A percentile compares a stretch with the other conserved stretches of the same genome.
Evolutionary conservation across 352 stramenopile genomes (phyloP).

Genomic region (Salisapilia sapeloensis): DNA sequence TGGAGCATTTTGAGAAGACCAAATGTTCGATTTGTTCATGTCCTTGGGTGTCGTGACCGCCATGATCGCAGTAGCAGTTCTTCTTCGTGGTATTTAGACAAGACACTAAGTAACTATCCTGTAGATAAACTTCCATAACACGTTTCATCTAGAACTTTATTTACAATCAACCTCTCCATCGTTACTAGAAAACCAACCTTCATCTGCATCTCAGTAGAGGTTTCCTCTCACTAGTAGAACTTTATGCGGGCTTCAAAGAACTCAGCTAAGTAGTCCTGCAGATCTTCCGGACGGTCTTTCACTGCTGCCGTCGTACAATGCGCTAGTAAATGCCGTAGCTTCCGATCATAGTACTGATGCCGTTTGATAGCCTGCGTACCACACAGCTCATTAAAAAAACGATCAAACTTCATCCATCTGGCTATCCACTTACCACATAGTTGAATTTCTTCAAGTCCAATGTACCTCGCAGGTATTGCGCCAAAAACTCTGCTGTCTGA

Average conservation of each 20-base stretch:
- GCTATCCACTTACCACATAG: slow-evolving; percentile 24
- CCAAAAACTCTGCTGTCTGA: slow-evolving; percentile 49
- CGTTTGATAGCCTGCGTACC: slow-evolving; percentile 31
- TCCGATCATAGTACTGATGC: slow-evolving; percentile 59
- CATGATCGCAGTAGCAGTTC: too few species aligned
- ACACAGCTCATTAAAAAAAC: background rate
- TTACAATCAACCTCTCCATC: too few species aligned
- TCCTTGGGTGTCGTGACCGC: too few species aligned
- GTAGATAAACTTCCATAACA: too few species aligned
- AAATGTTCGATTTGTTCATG: too few species aligned
- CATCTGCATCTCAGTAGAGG: too few species aligned
- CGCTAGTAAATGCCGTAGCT: slow-evolving; percentile 51
- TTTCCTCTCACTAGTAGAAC: slow-evolving; percentile 30
- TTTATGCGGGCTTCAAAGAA: slow-evolving; percentile 55
- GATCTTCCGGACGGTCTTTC: slow-evolving; percentile 36
- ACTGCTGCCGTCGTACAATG: slow-evolving; percentile 41
- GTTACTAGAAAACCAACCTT: too few species aligned
- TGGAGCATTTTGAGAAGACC: too few species aligned
- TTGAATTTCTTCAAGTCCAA: slow-evolving; percentile 62
- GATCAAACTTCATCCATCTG: background rate
- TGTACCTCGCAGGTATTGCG: slow-evolving; percentile 37
- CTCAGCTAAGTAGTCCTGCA: slow-evolving; percentile 28
- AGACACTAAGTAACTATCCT: too few species aligned
- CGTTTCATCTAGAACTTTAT: too few species aligned
- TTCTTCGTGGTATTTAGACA: too few species aligned